Evolutionary conservation across 2,329 filamentous ascomycete genomes (phyloP).

Genomic region (Raffaelea ambrosiae): DNA sequence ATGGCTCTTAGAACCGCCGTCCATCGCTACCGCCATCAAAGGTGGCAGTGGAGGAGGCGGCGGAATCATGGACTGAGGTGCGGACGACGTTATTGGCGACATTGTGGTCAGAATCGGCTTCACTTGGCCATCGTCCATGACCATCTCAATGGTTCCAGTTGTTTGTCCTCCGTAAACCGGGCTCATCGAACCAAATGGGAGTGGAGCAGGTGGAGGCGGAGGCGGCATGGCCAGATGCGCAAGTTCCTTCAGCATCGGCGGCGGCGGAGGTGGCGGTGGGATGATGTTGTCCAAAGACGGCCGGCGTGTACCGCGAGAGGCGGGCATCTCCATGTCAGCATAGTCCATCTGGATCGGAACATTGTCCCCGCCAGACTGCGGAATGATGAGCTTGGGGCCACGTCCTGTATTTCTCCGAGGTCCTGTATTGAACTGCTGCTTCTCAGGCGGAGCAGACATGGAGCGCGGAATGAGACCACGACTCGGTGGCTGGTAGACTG

Average conservation of each 20-base stretch:
- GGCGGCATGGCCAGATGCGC: slow-evolving; percentile 54
- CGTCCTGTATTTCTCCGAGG: slow-evolving; percentile 1
- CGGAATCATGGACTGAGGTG: slow-evolving; percentile 32
- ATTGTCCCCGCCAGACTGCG: background rate
- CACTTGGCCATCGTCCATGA: slow-evolving; percentile 52
- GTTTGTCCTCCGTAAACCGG: slow-evolving; percentile 32
- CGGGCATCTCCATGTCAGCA: background rate
- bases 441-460: slow-evolving; percentile 48
- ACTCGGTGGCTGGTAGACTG: slow-evolving; percentile 48
- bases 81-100: slow-evolving; percentile 20
- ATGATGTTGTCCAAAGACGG: slow-evolving; percentile 42
- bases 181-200: slow-evolving; percentile 34
- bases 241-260: slow-evolving; percentile 52
- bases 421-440: background rate
- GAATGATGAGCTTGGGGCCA: slow-evolving; percentile 5
- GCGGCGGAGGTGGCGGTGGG: slow-evolving; percentile 41
- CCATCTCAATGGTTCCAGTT: slow-evolving; percentile 55
- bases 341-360: slow-evolving; percentile 3
- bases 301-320: slow-evolving; percentile 21
- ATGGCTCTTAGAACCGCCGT: slow-evolving; percentile 1
- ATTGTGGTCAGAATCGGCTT: slow-evolving; percentile 8
- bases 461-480: slow-evolving; percentile 42
- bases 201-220: slow-evolving; percentile 52
- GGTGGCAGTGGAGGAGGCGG: slow-evolving; percentile 32
- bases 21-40: background rate